Evolutionary conservation across 192 early-diverging fungal genomes (phyloP).

Genomic region (Rhizoclosmatium sp.): DNA sequence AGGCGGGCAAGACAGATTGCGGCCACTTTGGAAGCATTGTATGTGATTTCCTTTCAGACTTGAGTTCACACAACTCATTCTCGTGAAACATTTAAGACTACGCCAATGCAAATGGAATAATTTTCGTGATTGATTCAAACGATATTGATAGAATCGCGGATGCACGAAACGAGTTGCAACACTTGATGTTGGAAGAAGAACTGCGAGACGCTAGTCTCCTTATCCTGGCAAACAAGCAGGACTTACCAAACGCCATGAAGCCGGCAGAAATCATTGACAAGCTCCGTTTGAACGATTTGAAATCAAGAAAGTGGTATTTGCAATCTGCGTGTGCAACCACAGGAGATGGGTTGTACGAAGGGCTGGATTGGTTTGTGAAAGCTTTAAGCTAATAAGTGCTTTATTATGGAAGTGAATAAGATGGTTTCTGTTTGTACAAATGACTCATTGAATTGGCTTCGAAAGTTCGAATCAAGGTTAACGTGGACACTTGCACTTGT

Average conservation of each 20-base stretch:
- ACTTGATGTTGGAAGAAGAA: slow-evolving; percentile 94
- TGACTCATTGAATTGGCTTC: background rate
- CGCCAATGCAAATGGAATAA: slow-evolving; percentile 93
- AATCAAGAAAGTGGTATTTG: slow-evolving; percentile 87
- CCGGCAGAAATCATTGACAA: slow-evolving; percentile 91
- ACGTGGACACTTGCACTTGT: slow-evolving; percentile 28
- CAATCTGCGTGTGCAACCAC: slow-evolving; percentile 89
- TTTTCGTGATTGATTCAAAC: slow-evolving; percentile 96
- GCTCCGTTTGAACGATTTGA: slow-evolving; percentile 82
- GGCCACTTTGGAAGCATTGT: slow-evolving; percentile 97
- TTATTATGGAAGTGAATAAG: too few species aligned
- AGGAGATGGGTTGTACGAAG: slow-evolving; percentile 97
- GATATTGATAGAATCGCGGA: slow-evolving; percentile 93
- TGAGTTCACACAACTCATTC: slow-evolving; percentile 11
- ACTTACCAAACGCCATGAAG: slow-evolving; percentile 95
- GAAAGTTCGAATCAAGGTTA: background rate
- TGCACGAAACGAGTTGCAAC: slow-evolving; percentile 87
- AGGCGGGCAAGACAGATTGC: slow-evolving; percentile 97
- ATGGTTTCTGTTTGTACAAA: too few species aligned
- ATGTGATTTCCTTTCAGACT: slow-evolving; percentile 20
- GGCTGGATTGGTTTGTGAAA: slow-evolving; percentile 84
- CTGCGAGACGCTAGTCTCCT: slow-evolving; percentile 86
- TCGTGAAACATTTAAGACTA: slow-evolving; percentile 71
- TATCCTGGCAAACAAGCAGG: slow-evolving; percentile 99
- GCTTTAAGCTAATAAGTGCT: too few species aligned